Conservation (phyloP, 2,329 filamentous ascomycete species). For the Cyphellophora attinorum region DNA sequence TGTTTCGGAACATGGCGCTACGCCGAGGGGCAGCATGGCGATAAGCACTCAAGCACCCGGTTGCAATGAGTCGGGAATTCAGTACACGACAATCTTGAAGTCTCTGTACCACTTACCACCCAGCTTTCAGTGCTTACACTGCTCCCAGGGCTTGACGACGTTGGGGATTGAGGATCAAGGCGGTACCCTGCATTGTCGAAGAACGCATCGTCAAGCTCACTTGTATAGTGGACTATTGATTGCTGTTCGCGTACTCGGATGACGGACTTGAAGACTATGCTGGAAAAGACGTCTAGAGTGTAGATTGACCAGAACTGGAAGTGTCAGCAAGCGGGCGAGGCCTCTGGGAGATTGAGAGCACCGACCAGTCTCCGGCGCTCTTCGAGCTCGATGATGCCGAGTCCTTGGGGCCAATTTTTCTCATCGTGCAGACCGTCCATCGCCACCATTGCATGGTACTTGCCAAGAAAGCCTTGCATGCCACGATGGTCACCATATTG, state of each 20-base stretch:
- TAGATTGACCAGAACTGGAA: constrained; percentile 50
- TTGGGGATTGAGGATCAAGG: too few relatives aligned
- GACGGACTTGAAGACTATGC: constrained; percentile 42
- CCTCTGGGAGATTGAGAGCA: background rate
- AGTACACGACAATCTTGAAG: constrained; percentile 47
- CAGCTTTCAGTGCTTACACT: too few relatives aligned
- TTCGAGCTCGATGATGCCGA: constrained; percentile 38
- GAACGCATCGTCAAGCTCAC: constrained; percentile 38
- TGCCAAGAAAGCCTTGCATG: constrained; percentile 44
- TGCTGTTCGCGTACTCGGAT: constrained; percentile 37
- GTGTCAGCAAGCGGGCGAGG: too few relatives aligned
- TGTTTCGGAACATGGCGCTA: too few relatives aligned
- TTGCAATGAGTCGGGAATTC: too few relatives aligned
- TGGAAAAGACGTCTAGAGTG: constrained; percentile 45
- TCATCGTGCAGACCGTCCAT: constrained; percentile 46
- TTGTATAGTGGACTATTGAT: constrained; percentile 39
- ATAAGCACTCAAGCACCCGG: too few relatives aligned
- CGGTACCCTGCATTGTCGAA: constrained; percentile 27
- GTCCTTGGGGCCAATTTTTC: constrained; percentile 38
- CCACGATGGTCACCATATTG: constrained; percentile 41
- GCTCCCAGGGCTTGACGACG: too few relatives aligned
- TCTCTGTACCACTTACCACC: too few relatives aligned
- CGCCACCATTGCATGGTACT: constrained; percentile 39
- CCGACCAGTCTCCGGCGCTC: constrained; percentile 38
- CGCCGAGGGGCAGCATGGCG: too few relatives aligned